phyloP scores from a whole-genome alignment of 164 flowering plant genomes.

The Vitis rupestris region DNA sequence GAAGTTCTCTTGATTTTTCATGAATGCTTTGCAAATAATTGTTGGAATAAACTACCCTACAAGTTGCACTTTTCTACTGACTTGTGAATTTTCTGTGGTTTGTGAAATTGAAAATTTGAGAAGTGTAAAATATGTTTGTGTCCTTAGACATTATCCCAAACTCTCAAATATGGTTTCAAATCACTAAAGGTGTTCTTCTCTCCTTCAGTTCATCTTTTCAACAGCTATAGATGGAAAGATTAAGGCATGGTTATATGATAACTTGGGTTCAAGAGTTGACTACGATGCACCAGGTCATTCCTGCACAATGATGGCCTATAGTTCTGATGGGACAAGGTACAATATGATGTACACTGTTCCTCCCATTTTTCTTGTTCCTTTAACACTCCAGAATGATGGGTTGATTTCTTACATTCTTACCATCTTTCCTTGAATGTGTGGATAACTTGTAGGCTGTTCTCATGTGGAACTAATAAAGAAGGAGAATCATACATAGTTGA shows the following conservation, averaged over 20 bases:
- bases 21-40: too few relatives aligned
- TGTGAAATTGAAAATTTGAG: too few relatives aligned
- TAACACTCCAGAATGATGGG: not conserved
- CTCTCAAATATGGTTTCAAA: not conserved
- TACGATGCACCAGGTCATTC: slow-evolving; percentile 31
- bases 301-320: slow-evolving; percentile 29
- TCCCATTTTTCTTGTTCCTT: not conserved
- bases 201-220: slow-evolving; percentile 28
- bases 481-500: slow-evolving; percentile 29
- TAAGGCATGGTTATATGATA: slow-evolving; percentile 35
- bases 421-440: slow-evolving; percentile 1
- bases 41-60: too few relatives aligned
- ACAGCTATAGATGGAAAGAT: slow-evolving; percentile 30
- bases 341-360: not conserved
- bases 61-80: too few relatives aligned
- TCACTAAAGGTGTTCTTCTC: not conserved
- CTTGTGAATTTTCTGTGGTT: too few relatives aligned
- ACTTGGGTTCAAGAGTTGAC: slow-evolving; percentile 32
- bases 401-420: not conserved
- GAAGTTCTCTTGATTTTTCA: too few relatives aligned
- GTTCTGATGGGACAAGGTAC: slow-evolving; percentile 38
- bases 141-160: not conserved
- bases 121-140: not conserved
- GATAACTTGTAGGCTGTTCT: slow-evolving; percentile 24
- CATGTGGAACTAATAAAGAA: slow-evolving; percentile 32